Percentiles rank a stretch among this genome's conserved stretches.
Evolutionary conservation across 176 grass and related monocot species (phyloP).

Genomic region (Cenchrus fungigraminus): DNA sequence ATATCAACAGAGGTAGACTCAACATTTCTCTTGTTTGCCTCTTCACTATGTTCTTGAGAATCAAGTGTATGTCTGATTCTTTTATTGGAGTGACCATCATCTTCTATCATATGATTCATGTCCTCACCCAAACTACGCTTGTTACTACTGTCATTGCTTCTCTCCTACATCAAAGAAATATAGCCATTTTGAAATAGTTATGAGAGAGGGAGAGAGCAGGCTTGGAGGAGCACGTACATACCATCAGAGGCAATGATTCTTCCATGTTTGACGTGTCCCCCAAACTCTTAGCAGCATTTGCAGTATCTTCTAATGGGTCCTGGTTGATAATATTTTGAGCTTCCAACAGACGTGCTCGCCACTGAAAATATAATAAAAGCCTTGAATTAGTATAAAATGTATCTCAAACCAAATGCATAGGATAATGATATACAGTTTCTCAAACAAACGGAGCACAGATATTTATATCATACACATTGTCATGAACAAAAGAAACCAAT

Average conservation of each 20-base stretch:
- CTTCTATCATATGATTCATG: constrained; percentile 56
- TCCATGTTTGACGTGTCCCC: constrained; percentile 43
- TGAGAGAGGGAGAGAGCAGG: background rate
- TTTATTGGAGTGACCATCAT: constrained; percentile 68
- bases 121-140: constrained; percentile 63
- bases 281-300: constrained; percentile 41
- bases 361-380: constrained; percentile 51
- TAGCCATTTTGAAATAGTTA: constrained; percentile 29
- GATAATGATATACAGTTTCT: background rate
- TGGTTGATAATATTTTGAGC: constrained; percentile 66
- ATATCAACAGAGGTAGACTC: constrained; percentile 39
- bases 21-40: constrained; percentile 35
- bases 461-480: background rate
- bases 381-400: constrained; percentile 21
- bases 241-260: constrained; percentile 50
- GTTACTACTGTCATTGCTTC: constrained; percentile 62
- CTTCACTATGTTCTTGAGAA: constrained; percentile 43
- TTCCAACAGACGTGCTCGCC: constrained; percentile 62
- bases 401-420: constrained; percentile 28
- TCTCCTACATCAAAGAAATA: constrained; percentile 55
- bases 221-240: constrained; percentile 37
- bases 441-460: constrained; percentile 8
- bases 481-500: background rate
- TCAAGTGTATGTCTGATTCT: constrained; percentile 57
- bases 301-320: constrained; percentile 49